Percentiles rank a stretch among this genome's conserved stretches.
Evolutionary conservation across 441 rosid species (phyloP).

Genomic region (Hura crepitans): DNA sequence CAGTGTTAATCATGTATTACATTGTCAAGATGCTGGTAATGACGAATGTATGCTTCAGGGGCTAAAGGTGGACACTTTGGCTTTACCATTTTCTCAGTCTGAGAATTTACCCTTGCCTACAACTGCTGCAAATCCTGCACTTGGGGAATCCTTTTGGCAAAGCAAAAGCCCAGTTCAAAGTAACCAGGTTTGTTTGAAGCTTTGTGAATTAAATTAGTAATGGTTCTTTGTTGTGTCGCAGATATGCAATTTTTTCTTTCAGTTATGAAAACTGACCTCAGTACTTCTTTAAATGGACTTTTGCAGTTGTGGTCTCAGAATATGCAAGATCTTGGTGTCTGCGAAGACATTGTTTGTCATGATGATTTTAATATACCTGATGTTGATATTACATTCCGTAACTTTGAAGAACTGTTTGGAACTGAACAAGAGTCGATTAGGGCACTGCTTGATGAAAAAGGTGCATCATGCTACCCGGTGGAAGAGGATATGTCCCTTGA

Average conservation of each 20-base stretch:
- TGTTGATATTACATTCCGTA: slow-evolving; percentile 63
- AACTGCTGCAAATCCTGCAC: slow-evolving; percentile 35
- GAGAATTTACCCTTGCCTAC: slow-evolving; percentile 47
- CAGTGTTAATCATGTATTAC: slow-evolving; percentile 24
- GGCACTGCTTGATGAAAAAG: slow-evolving; percentile 28
- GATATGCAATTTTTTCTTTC: background rate
- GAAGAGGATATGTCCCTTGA: slow-evolving; percentile 35
- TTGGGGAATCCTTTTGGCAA: slow-evolving; percentile 68
- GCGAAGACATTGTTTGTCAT: slow-evolving; percentile 48
- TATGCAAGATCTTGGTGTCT: slow-evolving; percentile 79
- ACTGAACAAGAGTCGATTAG: slow-evolving; percentile 43
- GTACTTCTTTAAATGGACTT: background rate
- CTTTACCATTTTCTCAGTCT: slow-evolving; percentile 37
- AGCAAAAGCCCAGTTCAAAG: slow-evolving; percentile 47
- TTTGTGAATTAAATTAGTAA: background rate
- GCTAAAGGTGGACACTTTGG: slow-evolving; percentile 39
- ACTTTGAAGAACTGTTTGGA: slow-evolving; percentile 74
- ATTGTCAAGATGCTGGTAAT: slow-evolving; percentile 29
- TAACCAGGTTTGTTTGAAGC: slow-evolving; percentile 42
- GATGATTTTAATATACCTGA: slow-evolving; percentile 72
- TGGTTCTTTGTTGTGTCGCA: background rate
- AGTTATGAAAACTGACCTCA: background rate
- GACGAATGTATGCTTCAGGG: slow-evolving; percentile 33
- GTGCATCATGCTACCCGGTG: slow-evolving; percentile 28
- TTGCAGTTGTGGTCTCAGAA: slow-evolving; percentile 74